Conservation (phyloP, 345 rosid genomes). For the Dimocarpus longan region DNA sequence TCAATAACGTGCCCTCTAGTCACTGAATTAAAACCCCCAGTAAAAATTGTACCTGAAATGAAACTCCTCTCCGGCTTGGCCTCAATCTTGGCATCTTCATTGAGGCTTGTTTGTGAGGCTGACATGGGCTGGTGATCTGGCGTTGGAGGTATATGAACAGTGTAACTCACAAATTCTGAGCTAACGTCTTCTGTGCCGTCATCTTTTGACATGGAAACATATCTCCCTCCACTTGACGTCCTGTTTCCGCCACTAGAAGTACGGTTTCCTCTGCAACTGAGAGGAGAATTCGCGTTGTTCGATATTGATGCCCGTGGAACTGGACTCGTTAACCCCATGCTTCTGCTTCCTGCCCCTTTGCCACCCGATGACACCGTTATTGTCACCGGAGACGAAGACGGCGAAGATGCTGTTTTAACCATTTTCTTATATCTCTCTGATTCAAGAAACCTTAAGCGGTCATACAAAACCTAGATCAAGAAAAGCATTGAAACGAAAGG, state of each 20-base stretch:
- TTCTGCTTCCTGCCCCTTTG: slow-evolving; percentile 67
- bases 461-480: slow-evolving; percentile 3
- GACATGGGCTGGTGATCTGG: slow-evolving; percentile 72
- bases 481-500: background rate
- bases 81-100: slow-evolving; percentile 35
- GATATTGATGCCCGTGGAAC: slow-evolving; percentile 57
- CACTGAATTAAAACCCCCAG: slow-evolving; percentile 70
- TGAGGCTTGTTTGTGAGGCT: slow-evolving; percentile 50
- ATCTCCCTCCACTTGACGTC: slow-evolving; percentile 51
- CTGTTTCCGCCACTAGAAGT: slow-evolving; percentile 48
- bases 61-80: slow-evolving; percentile 40
- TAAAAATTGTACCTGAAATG: slow-evolving; percentile 67
- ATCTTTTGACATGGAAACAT: slow-evolving; percentile 54
- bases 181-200: slow-evolving; percentile 43
- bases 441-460: background rate
- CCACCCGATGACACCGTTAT: slow-evolving; percentile 68
- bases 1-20: slow-evolving; percentile 74
- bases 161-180: slow-evolving; percentile 60
- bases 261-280: slow-evolving; percentile 47
- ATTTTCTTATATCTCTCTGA: slow-evolving; percentile 13
- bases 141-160: slow-evolving; percentile 80
- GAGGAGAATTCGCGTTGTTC: slow-evolving; percentile 64
- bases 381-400: slow-evolving; percentile 69
- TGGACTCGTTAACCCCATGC: slow-evolving; percentile 73
- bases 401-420: slow-evolving; percentile 61